Base-by-base conservation (phyloP, 495 filamentous ascomycete species). In the Xylaria palmicola region DNA sequence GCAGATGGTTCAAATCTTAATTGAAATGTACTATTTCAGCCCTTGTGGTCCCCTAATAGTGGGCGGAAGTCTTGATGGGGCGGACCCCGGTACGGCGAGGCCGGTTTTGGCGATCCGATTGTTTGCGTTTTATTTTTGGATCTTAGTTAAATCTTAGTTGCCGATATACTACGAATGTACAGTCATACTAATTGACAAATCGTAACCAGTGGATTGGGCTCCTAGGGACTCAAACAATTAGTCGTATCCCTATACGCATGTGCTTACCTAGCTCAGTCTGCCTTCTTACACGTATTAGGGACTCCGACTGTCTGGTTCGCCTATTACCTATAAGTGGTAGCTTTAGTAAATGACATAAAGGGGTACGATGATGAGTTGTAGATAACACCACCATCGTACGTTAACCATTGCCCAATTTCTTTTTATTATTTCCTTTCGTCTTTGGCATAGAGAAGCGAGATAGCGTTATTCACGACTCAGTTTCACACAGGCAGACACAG, bases 101-200 rank as follows among this genome's bases (percentile, higher is more conserved):
- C 59, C 59, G 50, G 6, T 55, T 61, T 48, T 53, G 59, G 49
- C 30, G 59, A 61, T 47, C 59, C 50, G 59, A 61, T 32, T 55
- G 50, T 47, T 20, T 17, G 8, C 17, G 7, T 36, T 41, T 60
- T 60, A 60, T 60, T 60, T 60, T 60, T 60, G 57, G 57, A 51
- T 24, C 37, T 44, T n/a, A n/a, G n/a, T n/a, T n/a, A n/a, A n/a
- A n/a, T n/a, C n/a, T n/a, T n/a, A n/a, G n/a, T n/a, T n/a, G n/a
- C n/a, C 10, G 43, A 48, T 27, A 59, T 48, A 37, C 55, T 57
- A 57, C 22, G 44, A 7, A 44, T 44, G 43, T 48, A 59, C 56
- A 59, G 56, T 59, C 56, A 59, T 47, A 39, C 44, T 22, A 51
- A 59, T 59, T 59, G 56, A 59, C 56, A 59, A 59, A 59, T 59